Evolutionary conservation across 73 alveolate species (phyloP), one percentile per base, ranked within the genome.

Genomic region (Symbiodinium pilosum): DNA sequence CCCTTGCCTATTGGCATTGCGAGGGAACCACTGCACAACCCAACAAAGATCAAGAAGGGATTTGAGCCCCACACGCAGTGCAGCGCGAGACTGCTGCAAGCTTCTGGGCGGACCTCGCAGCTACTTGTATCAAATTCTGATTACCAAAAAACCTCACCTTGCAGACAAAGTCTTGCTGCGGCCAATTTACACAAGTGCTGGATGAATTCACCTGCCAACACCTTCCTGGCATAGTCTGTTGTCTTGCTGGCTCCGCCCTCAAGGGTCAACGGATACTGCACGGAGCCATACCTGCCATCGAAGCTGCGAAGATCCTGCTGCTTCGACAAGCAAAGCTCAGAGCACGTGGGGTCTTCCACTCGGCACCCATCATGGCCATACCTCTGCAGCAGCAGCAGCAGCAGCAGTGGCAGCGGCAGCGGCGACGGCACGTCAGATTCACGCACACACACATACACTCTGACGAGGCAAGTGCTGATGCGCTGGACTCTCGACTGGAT

Each of bases 271-370:
- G 87, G 95, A 42, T 64, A 89, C 51, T 89, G 95, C 75, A 89
- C 95, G 9, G 71, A 39, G 71, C 95, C 41, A 43, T 89, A 64
- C 95, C 87, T 64, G 75, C 4, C 68, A 26, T 21, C 20, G 93
- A 44, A 85, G 14, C 84, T 0, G 83, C 30, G 26, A 43, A 68
- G 21, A 30, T 44, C n/a, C n/a, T n/a, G n/a, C n/a, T n/a, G n/a
- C n/a, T n/a, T n/a, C n/a, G 81, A 26, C 84, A 43, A 28, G 73
- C 36, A 36, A 39, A 7, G 59, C 30, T 28, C 59, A 4, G 87
- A 14, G 95, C 95, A 89, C 95, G 95, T 81, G 41, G 95, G 95
- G 47, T 89, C 95, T 89, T 89, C 95, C 21, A 89, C 87, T 41
- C 73, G 95, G 42, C 95, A 89, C 16, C 95, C 95, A 64, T 89